Evolutionary conservation across 2,329 filamentous ascomycete species (phyloP).

Genomic region (Aspergillus hiratsukae): DNA sequence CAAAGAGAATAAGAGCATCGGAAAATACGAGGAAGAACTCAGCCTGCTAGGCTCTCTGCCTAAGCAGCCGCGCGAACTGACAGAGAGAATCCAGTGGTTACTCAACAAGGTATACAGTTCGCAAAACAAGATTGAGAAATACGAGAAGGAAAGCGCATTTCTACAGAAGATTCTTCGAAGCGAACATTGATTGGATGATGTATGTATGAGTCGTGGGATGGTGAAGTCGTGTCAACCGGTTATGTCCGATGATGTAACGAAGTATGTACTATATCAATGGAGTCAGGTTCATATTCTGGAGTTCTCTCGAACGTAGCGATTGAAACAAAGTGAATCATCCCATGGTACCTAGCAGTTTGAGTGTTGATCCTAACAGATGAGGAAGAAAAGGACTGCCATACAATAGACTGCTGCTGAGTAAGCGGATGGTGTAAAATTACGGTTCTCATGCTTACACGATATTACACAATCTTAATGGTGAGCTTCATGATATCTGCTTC

Average conservation of each 20-base stretch:
- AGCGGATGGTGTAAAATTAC: neutral
- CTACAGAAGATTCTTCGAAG: constrained; percentile 67
- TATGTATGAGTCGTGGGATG: too few species aligned
- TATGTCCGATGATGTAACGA: neutral
- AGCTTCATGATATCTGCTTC: too few species aligned
- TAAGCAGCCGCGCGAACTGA: constrained; percentile 64
- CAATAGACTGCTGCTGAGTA: neutral
- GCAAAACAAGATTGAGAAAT: constrained; percentile 68
- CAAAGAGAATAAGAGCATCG: constrained; percentile 68
- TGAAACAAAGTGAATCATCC: too few species aligned
- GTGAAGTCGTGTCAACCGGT: neutral
- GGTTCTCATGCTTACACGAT: neutral
- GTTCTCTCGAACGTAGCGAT: neutral
- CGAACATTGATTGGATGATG: constrained; percentile 39
- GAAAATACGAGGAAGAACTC: constrained; percentile 75
- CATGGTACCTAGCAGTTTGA: neutral
- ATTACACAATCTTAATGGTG: neutral
- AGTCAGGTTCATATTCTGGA: neutral
- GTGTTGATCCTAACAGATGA: too few species aligned
- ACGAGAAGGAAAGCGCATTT: constrained; percentile 65
- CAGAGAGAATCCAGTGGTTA: constrained; percentile 65
- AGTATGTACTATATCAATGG: neutral
- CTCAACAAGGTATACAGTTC: constrained; percentile 67
- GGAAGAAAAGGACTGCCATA: neutral
- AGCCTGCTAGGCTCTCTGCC: constrained; percentile 65